Evolutionary conservation across 352 stramenopile species (phyloP), one percentile per base, ranked within the genome.

Genomic region (Pythium volutum): DNA sequence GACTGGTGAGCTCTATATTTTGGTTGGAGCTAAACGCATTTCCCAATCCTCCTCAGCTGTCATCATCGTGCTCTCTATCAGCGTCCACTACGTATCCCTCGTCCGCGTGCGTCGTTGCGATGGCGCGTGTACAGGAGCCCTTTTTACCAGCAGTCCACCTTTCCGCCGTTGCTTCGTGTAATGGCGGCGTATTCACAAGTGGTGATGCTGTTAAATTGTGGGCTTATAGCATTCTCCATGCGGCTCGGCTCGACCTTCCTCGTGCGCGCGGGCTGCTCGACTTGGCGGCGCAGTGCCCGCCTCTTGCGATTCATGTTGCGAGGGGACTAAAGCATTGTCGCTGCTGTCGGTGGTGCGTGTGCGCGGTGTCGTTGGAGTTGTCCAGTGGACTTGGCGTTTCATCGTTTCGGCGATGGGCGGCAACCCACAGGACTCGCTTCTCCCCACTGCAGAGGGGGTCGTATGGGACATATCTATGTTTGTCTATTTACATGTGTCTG

Each of bases 201-300:
- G 63, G 54, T 77, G 81, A 69, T 64, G 66, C 68, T 85, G 81
- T 91, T 89, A 91, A 91, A 91, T 75, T 70, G 84, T 74, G 76
- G 81, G 81, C 81, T 52, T 25, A 91, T 36, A 91, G 55, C 38
- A 48, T 81, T 45, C 48, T 69, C 55, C 62, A 25, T 67, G 25
- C 51, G 60, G 50, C 61, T 58, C 62, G 64, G 36, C 59, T 47
- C 26, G 60, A 53, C 46, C 48, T 58, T 57, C 73, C 66, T 73
- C 70, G 73, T 42, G 41, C 38, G 11, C 29, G 29, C 33, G 22
- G 4, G 43, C 59, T 36, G 50, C 10, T 25, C 46, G 66, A 43
- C 69, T 73, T 61, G 61, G 54, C 53, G 57, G 67, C 42, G 55
- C 62, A 59, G 52, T 62, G 60, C 60, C 60, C 60, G 53, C 55